A percentile compares a stretch with the other conserved stretches of the same genome.
Evolutionary conservation across 2,329 filamentous ascomycete genomes (phyloP).

Genomic region (Davidsoniella eucalypti): DNA sequence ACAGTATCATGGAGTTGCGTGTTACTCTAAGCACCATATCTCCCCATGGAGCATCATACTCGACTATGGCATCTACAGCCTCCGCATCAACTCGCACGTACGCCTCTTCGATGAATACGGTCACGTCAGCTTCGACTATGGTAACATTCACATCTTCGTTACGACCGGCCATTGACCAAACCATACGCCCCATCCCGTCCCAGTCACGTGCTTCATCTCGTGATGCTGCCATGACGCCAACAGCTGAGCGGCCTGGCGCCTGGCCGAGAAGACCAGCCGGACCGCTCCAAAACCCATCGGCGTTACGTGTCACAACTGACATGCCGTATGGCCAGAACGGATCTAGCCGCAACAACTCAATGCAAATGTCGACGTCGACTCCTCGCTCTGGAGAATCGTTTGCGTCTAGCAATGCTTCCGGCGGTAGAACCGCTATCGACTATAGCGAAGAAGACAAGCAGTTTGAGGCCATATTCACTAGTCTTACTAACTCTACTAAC

Average conservation of each 20-base stretch:
- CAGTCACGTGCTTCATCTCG: constrained; percentile 19
- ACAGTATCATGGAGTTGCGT: constrained; percentile 50
- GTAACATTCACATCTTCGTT: constrained; percentile 8
- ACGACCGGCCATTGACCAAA: constrained; percentile 23
- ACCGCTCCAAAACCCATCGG: constrained; percentile 33
- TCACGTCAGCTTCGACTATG: neutral
- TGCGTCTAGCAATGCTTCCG: constrained; percentile 31
- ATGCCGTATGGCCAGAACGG: constrained; percentile 29
- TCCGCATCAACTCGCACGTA: neutral
- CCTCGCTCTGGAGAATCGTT: constrained; percentile 76
- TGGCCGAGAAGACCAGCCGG: constrained; percentile 20
- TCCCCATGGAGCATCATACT: constrained; percentile 10
- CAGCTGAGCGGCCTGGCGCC: constrained; percentile 30
- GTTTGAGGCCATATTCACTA: constrained; percentile 70
- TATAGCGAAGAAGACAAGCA: constrained; percentile 60
- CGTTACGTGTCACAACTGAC: constrained; percentile 41
- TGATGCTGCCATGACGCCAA: constrained; percentile 37
- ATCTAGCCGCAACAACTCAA: constrained; percentile 26
- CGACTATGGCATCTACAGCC: constrained; percentile 2
- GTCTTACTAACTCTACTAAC: constrained; percentile 57
- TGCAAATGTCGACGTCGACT: constrained; percentile 43
- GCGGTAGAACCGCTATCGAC: constrained; percentile 39
- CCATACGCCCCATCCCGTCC: constrained; percentile 25
- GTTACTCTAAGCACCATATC: constrained; percentile 29
- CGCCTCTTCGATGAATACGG: constrained; percentile 3